A percentile compares a stretch with the other conserved stretches of the same genome.
phyloP scores from a whole-genome alignment of 1,284 basidiomycete genomes.

The Naganishia albida region DNA sequence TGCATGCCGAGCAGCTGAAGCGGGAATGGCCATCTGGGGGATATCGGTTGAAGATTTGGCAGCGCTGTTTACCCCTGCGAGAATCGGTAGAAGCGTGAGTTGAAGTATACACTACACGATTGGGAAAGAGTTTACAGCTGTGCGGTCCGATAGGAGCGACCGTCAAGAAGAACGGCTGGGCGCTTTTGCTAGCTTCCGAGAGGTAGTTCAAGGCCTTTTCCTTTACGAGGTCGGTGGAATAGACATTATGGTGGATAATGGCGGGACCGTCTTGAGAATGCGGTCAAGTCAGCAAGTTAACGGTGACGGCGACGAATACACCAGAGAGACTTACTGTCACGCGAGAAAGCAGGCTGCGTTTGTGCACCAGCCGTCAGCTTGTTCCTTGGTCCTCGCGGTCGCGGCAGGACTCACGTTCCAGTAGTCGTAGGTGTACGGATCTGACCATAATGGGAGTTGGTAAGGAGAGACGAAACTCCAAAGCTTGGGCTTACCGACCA shows the following conservation, averaged over 20 bases:
- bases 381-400: background rate
- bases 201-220: conserved; percentile 41
- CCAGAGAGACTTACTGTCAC: conserved; percentile 31
- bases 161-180: conserved; percentile 44
- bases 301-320: too few species aligned
- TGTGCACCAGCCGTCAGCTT: background rate
- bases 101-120: too few species aligned
- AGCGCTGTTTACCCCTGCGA: conserved; percentile 29
- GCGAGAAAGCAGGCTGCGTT: conserved; percentile 33
- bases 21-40: conserved; percentile 33
- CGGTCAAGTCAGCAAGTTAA: background rate
- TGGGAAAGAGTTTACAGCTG: background rate
- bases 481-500: conserved; percentile 35
- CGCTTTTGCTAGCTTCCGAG: conserved; percentile 34
- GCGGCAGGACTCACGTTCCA: conserved; percentile 33
- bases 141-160: conserved; percentile 32
- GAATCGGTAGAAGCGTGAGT: too few species aligned
- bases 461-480: background rate
- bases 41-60: conserved; percentile 10
- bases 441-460: conserved; percentile 8
- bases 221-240: conserved; percentile 43
- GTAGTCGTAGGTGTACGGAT: conserved; percentile 48
- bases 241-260: conserved; percentile 37
- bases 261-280: conserved; percentile 35
- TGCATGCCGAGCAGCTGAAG: conserved; percentile 38